phyloP scores from a whole-genome alignment of 257 asterid genomes.

The Coffea canephora region DNA sequence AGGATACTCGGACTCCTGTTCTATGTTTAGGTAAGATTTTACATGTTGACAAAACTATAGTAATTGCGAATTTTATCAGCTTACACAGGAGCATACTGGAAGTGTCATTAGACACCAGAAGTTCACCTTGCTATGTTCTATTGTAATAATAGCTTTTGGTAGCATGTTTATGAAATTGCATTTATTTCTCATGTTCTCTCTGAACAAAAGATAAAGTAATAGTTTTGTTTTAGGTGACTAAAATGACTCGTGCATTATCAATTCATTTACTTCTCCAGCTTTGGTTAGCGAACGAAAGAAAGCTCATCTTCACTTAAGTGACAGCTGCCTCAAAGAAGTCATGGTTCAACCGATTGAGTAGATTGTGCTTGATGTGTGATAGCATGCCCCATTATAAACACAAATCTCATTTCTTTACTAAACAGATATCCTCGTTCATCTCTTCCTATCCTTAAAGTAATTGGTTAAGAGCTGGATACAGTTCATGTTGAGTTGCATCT shows the following conservation, averaged over 20 bases:
- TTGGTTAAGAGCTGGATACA: neutral
- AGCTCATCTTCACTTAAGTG: neutral
- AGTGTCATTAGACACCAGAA: neutral
- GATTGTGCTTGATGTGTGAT: neutral
- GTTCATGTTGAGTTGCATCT: neutral
- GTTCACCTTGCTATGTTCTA: neutral
- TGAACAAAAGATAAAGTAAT: neutral
- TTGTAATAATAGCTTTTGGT: too few relatives aligned
- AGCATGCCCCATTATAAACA: neutral
- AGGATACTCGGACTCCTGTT: neutral
- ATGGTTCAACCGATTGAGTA: neutral
- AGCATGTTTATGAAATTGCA: neutral
- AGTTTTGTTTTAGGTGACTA: neutral
- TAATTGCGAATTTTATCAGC: neutral
- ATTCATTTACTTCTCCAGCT: neutral
- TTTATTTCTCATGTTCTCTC: neutral
- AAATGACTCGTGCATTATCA: neutral
- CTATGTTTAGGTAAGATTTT: neutral
- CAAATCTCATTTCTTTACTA: neutral
- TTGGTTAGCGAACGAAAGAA: too few relatives aligned
- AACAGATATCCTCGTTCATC: neutral
- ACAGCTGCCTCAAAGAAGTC: neutral
- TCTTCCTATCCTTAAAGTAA: neutral
- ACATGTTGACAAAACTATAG: neutral
- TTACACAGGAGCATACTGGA: conserved; percentile 12